Evolutionary conservation across 2,329 filamentous ascomycete species (phyloP), one percentile per base, ranked within the genome.

Genomic region (Fusarium staphyleae): DNA sequence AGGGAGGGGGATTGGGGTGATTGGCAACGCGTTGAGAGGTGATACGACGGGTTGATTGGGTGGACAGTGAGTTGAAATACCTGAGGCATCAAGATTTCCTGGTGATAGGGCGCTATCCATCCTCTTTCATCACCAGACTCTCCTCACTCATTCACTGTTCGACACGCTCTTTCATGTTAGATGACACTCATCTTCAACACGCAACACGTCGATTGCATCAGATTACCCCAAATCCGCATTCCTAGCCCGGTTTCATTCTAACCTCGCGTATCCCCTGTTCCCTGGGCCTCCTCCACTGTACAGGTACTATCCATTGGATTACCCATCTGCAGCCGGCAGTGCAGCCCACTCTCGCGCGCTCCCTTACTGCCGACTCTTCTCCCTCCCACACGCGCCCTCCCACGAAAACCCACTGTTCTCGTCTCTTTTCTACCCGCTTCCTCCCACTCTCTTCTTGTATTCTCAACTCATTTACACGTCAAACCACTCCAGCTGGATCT

Each of bases 351-450:
- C 32, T 36, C 40, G 54, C 57, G 50, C 36, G 36, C 58, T 62
- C 54, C 54, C 54, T 62, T 62, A 49, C 45, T 52, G 54, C 57
- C 58, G 55, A 59, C 22, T 35, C 29, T n/a, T 26, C 46, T 42
- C 46, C 57, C 57, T 62, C 55, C 44, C 46, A 36, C 59, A 62
- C 58, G 45, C 58, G 58, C 57, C 41, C 53, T 54, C 58, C n/a
- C 57, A 58, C 54, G 54, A 62, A 55, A 56, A 62, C 50, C 57
- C 58, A 61, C 58, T 24, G 55, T 52, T 39, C 41, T 13, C 39
- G 33, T 46, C 59, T 62, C 58, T 62, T 55, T 62, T 62, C 48
- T 55, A 62, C 54, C 59, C 48, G 45, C 51, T 48, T 50, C 12
- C 58, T 62, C 58, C 49, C 58, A 46, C 57, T 46, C 45, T 33